A percentile compares a stretch with the other conserved stretches of the same genome.
phyloP scores from a whole-genome alignment of 1,139 yeast genomes.

The Candida tetrigidarum region DNA sequence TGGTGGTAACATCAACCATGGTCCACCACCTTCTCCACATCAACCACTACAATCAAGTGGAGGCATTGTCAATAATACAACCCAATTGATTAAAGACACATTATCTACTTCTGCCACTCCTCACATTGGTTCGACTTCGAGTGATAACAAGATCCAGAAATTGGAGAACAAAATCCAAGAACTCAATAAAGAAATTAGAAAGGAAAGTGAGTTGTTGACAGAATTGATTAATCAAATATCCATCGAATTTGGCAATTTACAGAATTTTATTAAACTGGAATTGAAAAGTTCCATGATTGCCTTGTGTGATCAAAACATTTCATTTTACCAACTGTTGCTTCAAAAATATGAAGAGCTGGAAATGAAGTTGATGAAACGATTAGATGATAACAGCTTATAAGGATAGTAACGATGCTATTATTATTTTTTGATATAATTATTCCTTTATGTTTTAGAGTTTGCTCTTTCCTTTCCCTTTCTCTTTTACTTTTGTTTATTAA shows the following conservation, averaged over 20 bases:
- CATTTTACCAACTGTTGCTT: slow-evolving; percentile 72
- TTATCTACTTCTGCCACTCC: slow-evolving; percentile 49
- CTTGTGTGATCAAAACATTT: slow-evolving; percentile 76
- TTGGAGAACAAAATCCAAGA: slow-evolving; percentile 37
- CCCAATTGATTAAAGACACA: slow-evolving; percentile 51
- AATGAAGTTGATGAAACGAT: slow-evolving; percentile 40
- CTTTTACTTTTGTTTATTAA: no score
- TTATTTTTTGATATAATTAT: background rate
- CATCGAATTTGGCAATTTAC: slow-evolving; percentile 79
- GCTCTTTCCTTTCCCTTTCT: slow-evolving; percentile 3
- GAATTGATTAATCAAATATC: slow-evolving; percentile 73
- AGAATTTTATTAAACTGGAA: slow-evolving; percentile 77
- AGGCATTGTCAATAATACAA: slow-evolving; percentile 48
- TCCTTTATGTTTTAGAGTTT: background rate
- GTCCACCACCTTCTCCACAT: slow-evolving; percentile 19
- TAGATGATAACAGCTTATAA: slow-evolving; percentile 32
- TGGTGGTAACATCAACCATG: slow-evolving; percentile 48
- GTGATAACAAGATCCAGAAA: slow-evolving; percentile 40
- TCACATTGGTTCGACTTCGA: slow-evolving; percentile 42
- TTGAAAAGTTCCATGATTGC: slow-evolving; percentile 70
- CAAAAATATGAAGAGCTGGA: slow-evolving; percentile 74
- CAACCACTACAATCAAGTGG: slow-evolving; percentile 15
- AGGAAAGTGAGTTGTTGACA: slow-evolving; percentile 51
- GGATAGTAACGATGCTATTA: no score
- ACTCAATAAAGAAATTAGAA: slow-evolving; percentile 57